Base-by-base conservation (phyloP, 164 flowering plant species). In the Platanus orientalis region DNA sequence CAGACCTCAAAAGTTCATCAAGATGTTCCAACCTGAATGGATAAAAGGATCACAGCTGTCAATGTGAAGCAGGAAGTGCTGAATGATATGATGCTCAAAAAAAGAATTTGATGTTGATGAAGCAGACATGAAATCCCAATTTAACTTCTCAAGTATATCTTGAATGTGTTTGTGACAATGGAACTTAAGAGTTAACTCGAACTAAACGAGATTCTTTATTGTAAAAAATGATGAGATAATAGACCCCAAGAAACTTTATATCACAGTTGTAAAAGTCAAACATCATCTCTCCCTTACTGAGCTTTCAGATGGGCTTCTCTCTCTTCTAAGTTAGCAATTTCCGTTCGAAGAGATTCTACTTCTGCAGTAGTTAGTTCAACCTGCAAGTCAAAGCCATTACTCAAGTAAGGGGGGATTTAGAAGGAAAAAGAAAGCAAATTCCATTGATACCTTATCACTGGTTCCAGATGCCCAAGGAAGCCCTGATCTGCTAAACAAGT, bases 281-380 rank as follows among this genome's bases (percentile, higher is more conserved):
- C 14, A 17, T 50, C 40, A 36, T 52, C 4, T 36, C 26, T 27
- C 25, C 60, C 94, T 84, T 78, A 91, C 99, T 78, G 92, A 36
- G 99, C 99, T 82, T 85, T 94, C 60, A 80, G 67, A 80, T 82
- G 89, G 65, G 93, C 84, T 77, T 88, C 96, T 67, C 85, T 82
- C 75, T 94, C 97, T 75, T 88, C 99, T 64, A 85, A 66, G 67
- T 76, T 78, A 69, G 83, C 79, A 67, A 94, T 81, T 73, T 86
- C 93, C 60, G 97, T 68, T 68, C 83, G 78, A 68, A 94, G 90
- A 57, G 97, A 81, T 69, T 80, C 89, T 60, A 94, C 57, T 77
- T 94, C 89, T 26, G 75, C 83, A 63, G 80, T 83, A 69, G 72
- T 80, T 57, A 91, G 60, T 73, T 78, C 88, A 70, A 87, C 87